These are phyloP conservation scores for Aspergillus biplanus DNA, from an alignment of 495 filamentous ascomycete species.

Conservation along the genomic window DNA sequence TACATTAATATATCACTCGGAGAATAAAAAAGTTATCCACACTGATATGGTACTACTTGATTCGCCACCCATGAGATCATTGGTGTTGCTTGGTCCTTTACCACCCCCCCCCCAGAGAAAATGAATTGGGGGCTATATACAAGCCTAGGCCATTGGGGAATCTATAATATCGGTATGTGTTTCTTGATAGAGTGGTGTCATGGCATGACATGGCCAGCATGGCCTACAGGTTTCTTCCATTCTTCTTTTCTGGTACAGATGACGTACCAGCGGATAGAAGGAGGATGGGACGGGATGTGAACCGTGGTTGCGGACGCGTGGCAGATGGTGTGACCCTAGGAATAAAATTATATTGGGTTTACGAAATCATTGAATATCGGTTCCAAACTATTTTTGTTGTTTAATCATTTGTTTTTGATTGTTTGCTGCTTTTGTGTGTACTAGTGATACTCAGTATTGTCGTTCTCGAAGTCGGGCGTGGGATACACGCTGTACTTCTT, in stretches of 20 bases:
- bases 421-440: background rate
- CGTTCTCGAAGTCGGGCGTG: no score
- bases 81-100: background rate
- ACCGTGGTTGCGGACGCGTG: slow-evolving; percentile 1
- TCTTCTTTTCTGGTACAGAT: background rate
- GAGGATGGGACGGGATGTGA: background rate
- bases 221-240: no score
- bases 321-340: background rate
- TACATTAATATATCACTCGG: background rate
- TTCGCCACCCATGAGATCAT: slow-evolving; percentile 6
- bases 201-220: no score
- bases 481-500: no score
- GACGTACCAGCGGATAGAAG: slow-evolving; percentile 4
- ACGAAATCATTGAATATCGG: background rate
- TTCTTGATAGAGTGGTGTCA: no score
- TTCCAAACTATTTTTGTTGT: background rate
- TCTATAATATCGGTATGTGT: background rate
- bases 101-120: background rate
- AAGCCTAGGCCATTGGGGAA: background rate
- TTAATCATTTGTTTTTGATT: background rate
- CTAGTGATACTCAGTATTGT: no score
- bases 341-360: background rate
- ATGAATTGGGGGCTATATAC: background rate
- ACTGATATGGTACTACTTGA: background rate
- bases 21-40: background rate